Percentiles rank a stretch among this genome's conserved stretches.
Conservation (phyloP, 805 yeast species). For the Kodamaea hsintzibuensis region DNA sequence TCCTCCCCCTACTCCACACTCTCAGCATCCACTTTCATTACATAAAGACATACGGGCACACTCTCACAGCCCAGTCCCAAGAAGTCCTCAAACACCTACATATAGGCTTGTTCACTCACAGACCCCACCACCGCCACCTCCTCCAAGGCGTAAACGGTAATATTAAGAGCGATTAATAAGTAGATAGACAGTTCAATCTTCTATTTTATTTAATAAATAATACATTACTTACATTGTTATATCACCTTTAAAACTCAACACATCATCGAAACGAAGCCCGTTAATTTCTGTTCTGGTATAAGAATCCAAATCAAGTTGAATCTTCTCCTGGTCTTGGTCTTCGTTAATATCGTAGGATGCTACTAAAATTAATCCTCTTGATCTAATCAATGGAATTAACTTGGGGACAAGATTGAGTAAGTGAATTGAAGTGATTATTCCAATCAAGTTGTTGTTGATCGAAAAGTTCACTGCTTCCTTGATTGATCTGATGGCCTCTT, state of each 20-base stretch:
- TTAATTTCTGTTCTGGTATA: slow-evolving; percentile 53
- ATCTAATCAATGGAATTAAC: slow-evolving; percentile 69
- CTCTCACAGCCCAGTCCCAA: not conserved
- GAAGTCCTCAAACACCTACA: slow-evolving; percentile 4
- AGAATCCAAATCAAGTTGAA: slow-evolving; percentile 34
- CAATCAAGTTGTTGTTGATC: slow-evolving; percentile 77
- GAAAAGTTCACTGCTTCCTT: slow-evolving; percentile 85
- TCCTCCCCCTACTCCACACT: slow-evolving; percentile 31
- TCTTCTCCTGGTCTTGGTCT: slow-evolving; percentile 24
- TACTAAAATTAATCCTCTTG: slow-evolving; percentile 81
- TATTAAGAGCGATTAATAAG: not conserved
- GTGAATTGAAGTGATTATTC: slow-evolving; percentile 74
- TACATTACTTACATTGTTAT: slow-evolving; percentile 20
- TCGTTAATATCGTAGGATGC: slow-evolving; percentile 50
- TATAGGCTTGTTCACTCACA: not conserved
- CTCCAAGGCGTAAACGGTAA: slow-evolving; percentile 31
- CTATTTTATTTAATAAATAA: slow-evolving; percentile 1
- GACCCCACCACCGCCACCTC: slow-evolving; percentile 36
- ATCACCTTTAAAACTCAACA: slow-evolving; percentile 66
- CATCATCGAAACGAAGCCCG: slow-evolving; percentile 64
- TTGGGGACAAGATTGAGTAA: slow-evolving; percentile 73
- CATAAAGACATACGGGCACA: not conserved
- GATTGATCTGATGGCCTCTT: slow-evolving; percentile 59
- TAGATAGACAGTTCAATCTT: not conserved
- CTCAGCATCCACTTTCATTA: slow-evolving; percentile 13